These are phyloP conservation scores for Codiaeum variegatum DNA, from an alignment of 441 rosid species.

Conservation along the genomic window DNA sequence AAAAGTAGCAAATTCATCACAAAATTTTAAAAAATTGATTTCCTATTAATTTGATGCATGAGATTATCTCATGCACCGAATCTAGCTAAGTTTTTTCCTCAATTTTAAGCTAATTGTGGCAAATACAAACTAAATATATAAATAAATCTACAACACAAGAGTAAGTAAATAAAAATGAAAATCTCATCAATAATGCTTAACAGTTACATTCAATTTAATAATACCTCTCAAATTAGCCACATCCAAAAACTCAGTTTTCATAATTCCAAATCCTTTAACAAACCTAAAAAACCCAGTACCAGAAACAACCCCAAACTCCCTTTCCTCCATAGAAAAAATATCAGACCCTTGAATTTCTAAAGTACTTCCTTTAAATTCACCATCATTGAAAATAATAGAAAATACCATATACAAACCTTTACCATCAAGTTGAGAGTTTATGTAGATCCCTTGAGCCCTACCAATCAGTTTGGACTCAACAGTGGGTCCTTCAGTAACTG, in stretches of 20 bases:
- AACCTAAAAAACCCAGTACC: constrained; percentile 42
- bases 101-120: too few relatives aligned
- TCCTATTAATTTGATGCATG: too few relatives aligned
- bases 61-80: too few relatives aligned
- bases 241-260: constrained; percentile 39
- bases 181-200: constrained; percentile 26
- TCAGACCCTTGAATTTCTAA: constrained; percentile 47
- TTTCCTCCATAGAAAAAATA: constrained; percentile 29
- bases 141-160: background rate
- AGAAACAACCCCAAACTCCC: constrained; percentile 42
- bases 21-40: too few relatives aligned
- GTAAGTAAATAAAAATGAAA: background rate
- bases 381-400: constrained; percentile 34
- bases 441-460: constrained; percentile 39
- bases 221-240: constrained; percentile 32
- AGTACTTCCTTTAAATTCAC: constrained; percentile 37
- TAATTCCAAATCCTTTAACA: constrained; percentile 36
- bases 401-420: constrained; percentile 39
- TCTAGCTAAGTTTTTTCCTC: too few relatives aligned
- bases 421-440: constrained; percentile 43
- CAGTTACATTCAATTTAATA: constrained; percentile 37
- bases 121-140: background rate
- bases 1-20: too few relatives aligned
- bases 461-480: constrained; percentile 36
- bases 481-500: constrained; percentile 37